Evolutionary conservation across 371 early-diverging fungal genomes (phyloP), one percentile per base, ranked within the genome.

Genomic region (Smittium culicis): DNA sequence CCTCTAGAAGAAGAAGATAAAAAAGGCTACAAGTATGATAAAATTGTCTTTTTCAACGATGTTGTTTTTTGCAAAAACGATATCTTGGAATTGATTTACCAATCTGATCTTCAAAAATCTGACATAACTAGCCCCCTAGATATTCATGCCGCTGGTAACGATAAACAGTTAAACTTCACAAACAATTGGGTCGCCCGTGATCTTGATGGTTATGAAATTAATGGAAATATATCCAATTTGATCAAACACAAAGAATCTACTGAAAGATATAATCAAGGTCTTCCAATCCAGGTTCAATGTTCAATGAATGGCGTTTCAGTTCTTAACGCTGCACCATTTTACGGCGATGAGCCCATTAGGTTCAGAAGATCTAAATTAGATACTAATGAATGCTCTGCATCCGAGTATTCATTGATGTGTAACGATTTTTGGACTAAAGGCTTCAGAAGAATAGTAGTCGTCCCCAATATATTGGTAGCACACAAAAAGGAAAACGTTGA

Each of bases 301-400:
- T 82, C 79, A 66, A 82, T 79, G 83, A 81, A 81, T 66, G 81
- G 81, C 45, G 59, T 71, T 35, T 70, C 78, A 0, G 74, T 81
- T 8, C 61, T 82, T 5, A 72, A 78, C 56, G 67, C 83, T 2
- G 61, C 5, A 0, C 75, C 74, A 32, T 77, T 81, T 62, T 25
- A 28, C 0, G 62, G 60, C 17, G n/a, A 29, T 17, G 60, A 61
- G n/a, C 63, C 33, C 1, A 56, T 77, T 34, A 61, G 69, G 30
- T 80, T 81, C 60, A 61, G 78, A 17, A 68, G 81, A 24, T 69
- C 68, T 59, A 27, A 60, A 29, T 14, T 60, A 14, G 24, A 57
- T 5, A 54, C 61, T 0, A 65, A 66, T 24, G 82, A 81, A 62
- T 80, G 80, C 66, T 70, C 79, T 16, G 82, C 80, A 11, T 79